A percentile compares a stretch with the other conserved stretches of the same genome.
phyloP scores from a whole-genome alignment of 129 eudicot species.

The Helianthus tuberosus region DNA sequence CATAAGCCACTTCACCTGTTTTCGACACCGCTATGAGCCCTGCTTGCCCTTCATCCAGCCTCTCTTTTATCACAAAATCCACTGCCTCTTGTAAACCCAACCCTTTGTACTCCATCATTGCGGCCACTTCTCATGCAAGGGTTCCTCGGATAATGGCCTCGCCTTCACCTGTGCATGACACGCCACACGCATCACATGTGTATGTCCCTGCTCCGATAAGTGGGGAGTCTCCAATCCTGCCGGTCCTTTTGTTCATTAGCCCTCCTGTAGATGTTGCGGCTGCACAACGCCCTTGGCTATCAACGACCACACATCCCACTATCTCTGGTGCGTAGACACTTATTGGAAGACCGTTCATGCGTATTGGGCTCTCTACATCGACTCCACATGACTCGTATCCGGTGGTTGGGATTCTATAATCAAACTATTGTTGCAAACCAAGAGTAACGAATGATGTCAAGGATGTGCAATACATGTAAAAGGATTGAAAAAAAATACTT shows the following conservation, averaged over 20 bases:
- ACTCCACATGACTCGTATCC: slow-evolving; percentile 65
- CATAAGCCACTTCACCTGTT: slow-evolving; percentile 81
- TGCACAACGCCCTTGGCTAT: slow-evolving; percentile 80
- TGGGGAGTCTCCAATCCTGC: slow-evolving; percentile 91
- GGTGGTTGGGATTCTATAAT: slow-evolving; percentile 66
- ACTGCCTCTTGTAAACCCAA: slow-evolving; percentile 81
- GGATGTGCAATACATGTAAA: no score
- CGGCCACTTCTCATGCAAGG: slow-evolving; percentile 91
- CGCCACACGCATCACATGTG: slow-evolving; percentile 75
- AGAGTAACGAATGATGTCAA: no score
- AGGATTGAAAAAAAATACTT: no score
- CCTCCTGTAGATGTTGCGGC: slow-evolving; percentile 98
- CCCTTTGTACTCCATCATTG: slow-evolving; percentile 94
- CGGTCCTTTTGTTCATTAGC: slow-evolving; percentile 78
- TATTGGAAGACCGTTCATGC: slow-evolving; percentile 88
- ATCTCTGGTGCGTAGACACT: slow-evolving; percentile 84
- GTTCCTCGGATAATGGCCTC: slow-evolving; percentile 93
- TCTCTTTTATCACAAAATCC: slow-evolving; percentile 74
- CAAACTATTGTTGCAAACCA: slow-evolving; percentile 48
- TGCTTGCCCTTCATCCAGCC: slow-evolving; percentile 81
- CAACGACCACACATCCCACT: slow-evolving; percentile 92
- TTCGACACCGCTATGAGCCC: slow-evolving; percentile 89
- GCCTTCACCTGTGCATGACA: slow-evolving; percentile 96
- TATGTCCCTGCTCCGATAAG: slow-evolving; percentile 84
- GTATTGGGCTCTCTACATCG: slow-evolving; percentile 53